These are phyloP conservation scores for Talaromyces albobiverticillius DNA, from an alignment of 2,329 filamentous ascomycete genomes.

Conservation along the genomic window DNA sequence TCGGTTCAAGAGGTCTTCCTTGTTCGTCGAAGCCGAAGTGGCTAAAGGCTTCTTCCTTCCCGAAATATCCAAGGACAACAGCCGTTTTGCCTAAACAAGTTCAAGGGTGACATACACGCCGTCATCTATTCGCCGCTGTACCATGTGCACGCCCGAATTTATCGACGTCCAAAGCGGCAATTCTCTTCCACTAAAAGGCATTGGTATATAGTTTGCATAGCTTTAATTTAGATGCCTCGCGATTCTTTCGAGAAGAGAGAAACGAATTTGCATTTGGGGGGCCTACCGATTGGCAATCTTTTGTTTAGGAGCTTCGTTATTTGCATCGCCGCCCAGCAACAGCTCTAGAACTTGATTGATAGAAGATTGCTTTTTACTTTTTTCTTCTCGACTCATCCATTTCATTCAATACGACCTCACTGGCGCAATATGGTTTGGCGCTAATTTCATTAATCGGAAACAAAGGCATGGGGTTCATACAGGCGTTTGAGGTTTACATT, in stretches of 20 bases:
- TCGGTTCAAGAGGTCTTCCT: constrained; percentile 79
- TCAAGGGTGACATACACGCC: background rate
- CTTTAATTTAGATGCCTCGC: background rate
- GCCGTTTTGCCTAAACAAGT: constrained; percentile 5
- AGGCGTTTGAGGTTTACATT: constrained; percentile 9
- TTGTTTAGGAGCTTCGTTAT: background rate
- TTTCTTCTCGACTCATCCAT: background rate
- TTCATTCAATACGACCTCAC: constrained; percentile 3
- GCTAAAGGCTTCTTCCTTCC: constrained; percentile 57
- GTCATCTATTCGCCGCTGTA: too few relatives aligned
- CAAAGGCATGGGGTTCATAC: constrained; percentile 8
- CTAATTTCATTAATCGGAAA: constrained; percentile 2
- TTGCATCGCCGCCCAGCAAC: constrained; percentile 4
- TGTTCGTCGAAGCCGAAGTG: constrained; percentile 75
- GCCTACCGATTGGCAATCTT: background rate
- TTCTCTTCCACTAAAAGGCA: background rate
- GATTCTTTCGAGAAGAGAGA: background rate
- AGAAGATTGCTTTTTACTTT: background rate
- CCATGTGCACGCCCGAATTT: background rate
- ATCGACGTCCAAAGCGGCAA: background rate
- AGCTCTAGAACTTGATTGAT: background rate
- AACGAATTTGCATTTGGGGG: background rate
- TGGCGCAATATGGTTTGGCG: constrained; percentile 10
- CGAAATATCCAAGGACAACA: constrained; percentile 9
- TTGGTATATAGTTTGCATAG: constrained; percentile 13